Base-by-base conservation (phyloP, 202 grass and related monocot genomes). In the Carex arenaria region DNA sequence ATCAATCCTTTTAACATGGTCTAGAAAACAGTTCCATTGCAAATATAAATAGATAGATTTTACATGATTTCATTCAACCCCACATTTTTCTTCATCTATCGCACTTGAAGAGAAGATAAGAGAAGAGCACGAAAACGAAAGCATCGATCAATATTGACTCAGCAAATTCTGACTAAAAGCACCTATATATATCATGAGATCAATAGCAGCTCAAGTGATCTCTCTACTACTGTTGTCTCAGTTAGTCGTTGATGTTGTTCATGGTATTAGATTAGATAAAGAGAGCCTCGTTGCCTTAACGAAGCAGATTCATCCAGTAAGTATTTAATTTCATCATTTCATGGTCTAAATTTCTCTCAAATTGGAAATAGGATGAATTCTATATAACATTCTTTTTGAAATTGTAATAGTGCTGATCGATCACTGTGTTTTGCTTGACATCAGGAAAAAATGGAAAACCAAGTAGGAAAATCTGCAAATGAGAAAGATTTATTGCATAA, bases 251-350 rank as follows among this genome's bases (percentile, higher is more conserved):
- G 10, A 11, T 11, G 10, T 11, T 49, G 45, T 49, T 49, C 45
- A 49, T 49, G 45, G 45, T 49, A 91, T 89, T 32, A 63, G 87
- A 19, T n/a, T 89, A 85, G 89, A 91, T n/a, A 68, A 84, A 22
- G 92, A 87, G 64, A 91, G 56, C 10, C 82, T 76, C 3, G 85
- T 72, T 12, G 69, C 36, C 12, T 34, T 85, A 45, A 81, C 20
- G 45, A 88, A 84, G 18, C 73, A 89, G 4, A 79, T 72, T 61
- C 57, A 20, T 66, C 78, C 68, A 60, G 92, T 89, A 91, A 91
- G 89, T 70, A 11, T 49, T 0, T 47, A 47, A 11, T 49, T 49
- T 47, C 45, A 49, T 49, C 10, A 49, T 49, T 49, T 49, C 45
- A 49, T 49, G 45, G 45, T 49, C 10, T 2, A 11, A 55, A 55